Percentiles rank a stretch among this genome's conserved stretches.
Evolutionary conservation across 305 asterid genomes (phyloP).

Genomic region (Coffea humblotiana): DNA sequence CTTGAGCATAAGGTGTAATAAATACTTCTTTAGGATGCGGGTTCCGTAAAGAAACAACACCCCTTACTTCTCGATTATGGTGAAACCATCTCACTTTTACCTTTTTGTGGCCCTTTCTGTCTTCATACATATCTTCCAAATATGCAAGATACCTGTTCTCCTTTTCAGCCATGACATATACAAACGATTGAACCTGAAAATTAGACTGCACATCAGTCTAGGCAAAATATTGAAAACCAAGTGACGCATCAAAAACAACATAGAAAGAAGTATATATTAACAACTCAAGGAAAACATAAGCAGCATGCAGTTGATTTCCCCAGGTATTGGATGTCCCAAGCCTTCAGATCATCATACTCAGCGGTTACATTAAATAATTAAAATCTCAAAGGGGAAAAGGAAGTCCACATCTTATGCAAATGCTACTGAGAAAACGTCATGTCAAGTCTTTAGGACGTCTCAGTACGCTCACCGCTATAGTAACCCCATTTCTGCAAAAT

Average conservation of each 20-base stretch:
- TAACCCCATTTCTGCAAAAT: slow-evolving; percentile 79
- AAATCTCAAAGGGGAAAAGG: neutral
- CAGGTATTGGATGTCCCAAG: neutral
- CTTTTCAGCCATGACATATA: slow-evolving; percentile 95
- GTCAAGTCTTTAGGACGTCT: neutral
- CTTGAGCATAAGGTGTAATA: slow-evolving; percentile 82
- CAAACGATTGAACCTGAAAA: slow-evolving; percentile 77
- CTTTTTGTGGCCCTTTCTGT: slow-evolving; percentile 85
- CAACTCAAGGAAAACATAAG: neutral
- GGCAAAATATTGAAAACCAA: neutral
- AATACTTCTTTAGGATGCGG: slow-evolving; percentile 94
- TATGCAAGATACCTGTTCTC: slow-evolving; percentile 83
- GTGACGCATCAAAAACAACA: neutral
- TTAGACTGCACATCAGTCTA: neutral
- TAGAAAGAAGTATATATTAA: neutral
- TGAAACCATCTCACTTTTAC: slow-evolving; percentile 99
- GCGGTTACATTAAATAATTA: neutral
- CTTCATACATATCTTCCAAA: slow-evolving; percentile 98
- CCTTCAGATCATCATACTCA: neutral
- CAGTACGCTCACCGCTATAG: slow-evolving; percentile 71
- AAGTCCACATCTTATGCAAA: neutral
- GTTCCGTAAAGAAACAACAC: slow-evolving; percentile 55
- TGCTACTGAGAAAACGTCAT: neutral
- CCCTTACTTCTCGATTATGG: slow-evolving; percentile 78
- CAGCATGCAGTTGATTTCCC: neutral